A percentile compares a stretch with the other conserved stretches of the same genome.
Evolutionary conservation across 495 filamentous ascomycete species (phyloP).

Genomic region (Aspergillus asperescens): DNA sequence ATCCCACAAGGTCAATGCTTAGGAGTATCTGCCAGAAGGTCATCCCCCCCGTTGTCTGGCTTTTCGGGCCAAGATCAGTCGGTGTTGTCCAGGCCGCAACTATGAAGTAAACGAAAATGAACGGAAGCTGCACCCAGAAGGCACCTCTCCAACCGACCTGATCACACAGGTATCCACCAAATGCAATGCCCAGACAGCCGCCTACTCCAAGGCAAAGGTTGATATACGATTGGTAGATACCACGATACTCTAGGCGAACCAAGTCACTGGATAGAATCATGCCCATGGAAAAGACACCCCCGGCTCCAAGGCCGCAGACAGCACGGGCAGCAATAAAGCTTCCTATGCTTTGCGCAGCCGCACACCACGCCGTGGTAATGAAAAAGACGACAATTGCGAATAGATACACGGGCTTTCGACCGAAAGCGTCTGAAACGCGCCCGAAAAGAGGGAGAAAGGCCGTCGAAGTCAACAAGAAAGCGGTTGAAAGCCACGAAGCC

Average conservation of each 20-base stretch:
- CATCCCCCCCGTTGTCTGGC: conserved; percentile 40
- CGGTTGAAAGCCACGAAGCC: conserved; percentile 76
- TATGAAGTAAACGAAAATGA: conserved; percentile 55
- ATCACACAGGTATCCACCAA: conserved; percentile 72
- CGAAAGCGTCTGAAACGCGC: conserved; percentile 65
- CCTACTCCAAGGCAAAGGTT: conserved; percentile 63
- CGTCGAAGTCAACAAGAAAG: conserved; percentile 72
- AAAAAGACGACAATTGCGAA: conserved; percentile 59
- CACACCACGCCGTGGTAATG: conserved; percentile 66
- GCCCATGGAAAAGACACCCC: conserved; percentile 66
- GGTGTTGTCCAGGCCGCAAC: conserved; percentile 56
- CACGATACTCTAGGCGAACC: conserved; percentile 69
- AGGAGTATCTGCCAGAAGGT: conserved; percentile 53
- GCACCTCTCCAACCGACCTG: conserved; percentile 70
- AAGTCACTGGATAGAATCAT: conserved; percentile 70
- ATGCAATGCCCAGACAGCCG: conserved; percentile 60
- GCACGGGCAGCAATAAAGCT: conserved; percentile 70
- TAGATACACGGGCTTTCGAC: conserved; percentile 64
- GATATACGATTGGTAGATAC: conserved; percentile 70
- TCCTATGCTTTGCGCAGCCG: conserved; percentile 60
- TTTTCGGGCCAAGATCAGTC: conserved; percentile 49
- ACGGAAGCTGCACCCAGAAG: conserved; percentile 62
- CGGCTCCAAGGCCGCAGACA: conserved; percentile 68
- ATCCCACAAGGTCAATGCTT: conserved; percentile 64
- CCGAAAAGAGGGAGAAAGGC: conserved; percentile 70